phyloP scores from a whole-genome alignment of 2,329 filamentous ascomycete genomes.

The Cladosporium sphaerospermum region DNA sequence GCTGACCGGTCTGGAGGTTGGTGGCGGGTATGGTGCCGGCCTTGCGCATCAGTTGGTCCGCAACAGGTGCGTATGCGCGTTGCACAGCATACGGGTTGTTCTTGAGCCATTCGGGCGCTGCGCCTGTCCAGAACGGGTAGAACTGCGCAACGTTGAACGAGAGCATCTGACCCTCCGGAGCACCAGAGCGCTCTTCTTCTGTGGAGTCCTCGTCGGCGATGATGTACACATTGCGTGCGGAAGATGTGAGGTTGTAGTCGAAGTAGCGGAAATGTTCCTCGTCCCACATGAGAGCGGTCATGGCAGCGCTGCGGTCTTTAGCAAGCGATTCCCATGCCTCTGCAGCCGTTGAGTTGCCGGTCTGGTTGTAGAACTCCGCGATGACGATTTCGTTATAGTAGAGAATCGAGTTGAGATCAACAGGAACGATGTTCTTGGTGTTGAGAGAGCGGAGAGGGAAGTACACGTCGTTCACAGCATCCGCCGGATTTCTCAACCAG shows the following conservation, averaged over 20 bases:
- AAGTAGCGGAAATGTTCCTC: constrained; percentile 58
- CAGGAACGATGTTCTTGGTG: constrained; percentile 51
- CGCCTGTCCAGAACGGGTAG: constrained; percentile 65
- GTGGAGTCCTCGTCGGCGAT: constrained; percentile 44
- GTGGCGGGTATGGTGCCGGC: constrained; percentile 57
- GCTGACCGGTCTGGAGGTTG: constrained; percentile 55
- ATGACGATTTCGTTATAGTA: constrained; percentile 60
- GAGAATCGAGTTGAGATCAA: constrained; percentile 63
- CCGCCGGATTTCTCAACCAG: constrained; percentile 52
- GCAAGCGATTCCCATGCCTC: constrained; percentile 47
- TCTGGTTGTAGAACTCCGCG: constrained; percentile 46
- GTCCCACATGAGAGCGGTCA: constrained; percentile 61
- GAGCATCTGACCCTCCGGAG: constrained; percentile 52
- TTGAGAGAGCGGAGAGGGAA: constrained; percentile 62
- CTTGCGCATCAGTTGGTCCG: constrained; percentile 46
- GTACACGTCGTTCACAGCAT: constrained; percentile 54
- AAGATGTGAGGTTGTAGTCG: constrained; percentile 61
- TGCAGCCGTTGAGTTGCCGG: constrained; percentile 47
- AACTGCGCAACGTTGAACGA: constrained; percentile 55
- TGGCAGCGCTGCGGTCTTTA: constrained; percentile 51
- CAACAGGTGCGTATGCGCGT: constrained; percentile 49
- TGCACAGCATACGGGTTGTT: constrained; percentile 54
- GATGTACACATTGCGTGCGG: constrained; percentile 50
- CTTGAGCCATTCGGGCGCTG: constrained; percentile 52
- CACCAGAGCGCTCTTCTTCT: constrained; percentile 37